Evolutionary conservation across 2,329 filamentous ascomycete species (phyloP).

Genomic region (Capronia epimyces): DNA sequence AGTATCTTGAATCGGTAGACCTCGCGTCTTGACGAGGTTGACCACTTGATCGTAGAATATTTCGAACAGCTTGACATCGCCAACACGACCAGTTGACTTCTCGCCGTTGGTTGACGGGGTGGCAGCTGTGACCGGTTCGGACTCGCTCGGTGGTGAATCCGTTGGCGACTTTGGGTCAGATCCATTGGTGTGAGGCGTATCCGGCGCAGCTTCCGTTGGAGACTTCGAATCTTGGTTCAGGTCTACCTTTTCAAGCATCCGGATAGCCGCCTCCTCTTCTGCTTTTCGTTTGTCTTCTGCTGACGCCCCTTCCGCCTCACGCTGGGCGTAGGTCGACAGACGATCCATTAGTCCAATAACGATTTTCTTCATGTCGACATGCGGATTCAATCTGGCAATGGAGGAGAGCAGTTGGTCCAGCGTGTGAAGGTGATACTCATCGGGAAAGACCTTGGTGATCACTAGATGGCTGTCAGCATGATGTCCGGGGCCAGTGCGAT

Average conservation of each 20-base stretch:
- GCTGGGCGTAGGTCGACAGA: constrained; percentile 86
- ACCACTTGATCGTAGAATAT: constrained; percentile 96
- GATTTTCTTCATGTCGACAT: constrained; percentile 96
- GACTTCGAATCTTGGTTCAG: constrained; percentile 43
- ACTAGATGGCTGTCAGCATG: constrained; percentile 46
- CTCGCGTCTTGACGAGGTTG: constrained; percentile 83
- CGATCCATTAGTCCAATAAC: constrained; percentile 98
- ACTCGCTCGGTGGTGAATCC: constrained; percentile 34
- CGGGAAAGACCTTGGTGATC: constrained; percentile 96
- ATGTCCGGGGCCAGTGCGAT: background rate
- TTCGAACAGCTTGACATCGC: constrained; percentile 85
- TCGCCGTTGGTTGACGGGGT: constrained; percentile 33
- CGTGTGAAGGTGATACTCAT: constrained; percentile 96
- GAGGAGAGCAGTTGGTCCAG: constrained; percentile 91
- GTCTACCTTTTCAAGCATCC: constrained; percentile 70
- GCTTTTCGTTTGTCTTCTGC: constrained; percentile 68
- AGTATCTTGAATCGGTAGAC: constrained; percentile 87
- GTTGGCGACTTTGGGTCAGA: constrained; percentile 28
- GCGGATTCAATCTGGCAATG: constrained; percentile 85
- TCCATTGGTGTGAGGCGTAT: constrained; percentile 31
- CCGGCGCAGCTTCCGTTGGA: constrained; percentile 29
- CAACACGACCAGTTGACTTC: constrained; percentile 34
- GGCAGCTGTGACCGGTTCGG: constrained; percentile 27
- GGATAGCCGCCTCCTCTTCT: constrained; percentile 77
- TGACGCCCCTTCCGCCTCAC: constrained; percentile 66